These are phyloP conservation scores for Plasmodium malariae DNA, from an alignment of 169 alveolate species.

Conservation along the genomic window DNA sequence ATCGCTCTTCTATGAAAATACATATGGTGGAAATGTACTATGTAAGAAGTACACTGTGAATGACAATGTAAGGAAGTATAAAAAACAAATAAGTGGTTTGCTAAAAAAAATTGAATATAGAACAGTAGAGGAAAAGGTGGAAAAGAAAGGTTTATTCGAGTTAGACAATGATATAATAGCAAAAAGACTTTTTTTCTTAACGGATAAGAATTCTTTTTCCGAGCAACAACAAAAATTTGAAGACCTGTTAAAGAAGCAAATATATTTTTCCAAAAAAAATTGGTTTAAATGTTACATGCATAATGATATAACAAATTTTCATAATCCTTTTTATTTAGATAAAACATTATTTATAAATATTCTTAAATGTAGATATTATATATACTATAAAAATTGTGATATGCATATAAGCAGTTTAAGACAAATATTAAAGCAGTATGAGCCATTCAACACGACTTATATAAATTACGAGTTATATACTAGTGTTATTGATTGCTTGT, in stretches of 20 bases:
- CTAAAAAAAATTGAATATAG: slow-evolving; percentile 25
- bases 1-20: not conserved
- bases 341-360: slow-evolving; percentile 29
- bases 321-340: slow-evolving; percentile 41
- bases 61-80: slow-evolving; percentile 4
- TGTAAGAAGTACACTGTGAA: not conserved
- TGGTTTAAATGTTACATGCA: slow-evolving; percentile 53
- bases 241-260: slow-evolving; percentile 42
- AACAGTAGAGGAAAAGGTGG: not conserved
- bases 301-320: slow-evolving; percentile 22
- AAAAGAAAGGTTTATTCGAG: slow-evolving; percentile 14
- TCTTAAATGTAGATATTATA: slow-evolving; percentile 34
- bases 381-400: slow-evolving; percentile 52
- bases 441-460: slow-evolving; percentile 51
- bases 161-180: slow-evolving; percentile 30
- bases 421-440: slow-evolving; percentile 61
- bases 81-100: slow-evolving; percentile 8
- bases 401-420: slow-evolving; percentile 44
- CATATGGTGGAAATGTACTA: not conserved
- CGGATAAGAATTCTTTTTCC: slow-evolving; percentile 21
- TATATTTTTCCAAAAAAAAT: slow-evolving; percentile 44
- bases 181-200: slow-evolving; percentile 25
- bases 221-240: slow-evolving; percentile 39
- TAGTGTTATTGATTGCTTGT: slow-evolving; percentile 51
- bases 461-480: slow-evolving; percentile 28